Conservation (phyloP, 2,329 filamentous ascomycete genomes). For the Cladophialophora exuberans region DNA sequence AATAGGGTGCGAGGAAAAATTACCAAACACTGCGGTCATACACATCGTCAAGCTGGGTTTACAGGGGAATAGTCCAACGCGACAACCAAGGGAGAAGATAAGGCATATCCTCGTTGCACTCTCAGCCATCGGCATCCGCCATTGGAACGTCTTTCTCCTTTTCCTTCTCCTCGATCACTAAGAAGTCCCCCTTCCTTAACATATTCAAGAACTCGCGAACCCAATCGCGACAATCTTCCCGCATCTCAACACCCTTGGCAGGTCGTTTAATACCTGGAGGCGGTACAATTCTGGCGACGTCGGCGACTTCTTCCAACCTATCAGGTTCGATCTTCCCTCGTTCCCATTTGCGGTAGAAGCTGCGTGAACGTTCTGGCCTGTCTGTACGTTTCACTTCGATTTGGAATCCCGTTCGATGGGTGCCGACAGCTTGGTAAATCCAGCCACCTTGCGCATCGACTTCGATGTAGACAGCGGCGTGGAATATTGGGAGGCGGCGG, state of each 20-base stretch:
- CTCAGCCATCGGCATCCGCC: too few species aligned
- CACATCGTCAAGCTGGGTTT: too few species aligned
- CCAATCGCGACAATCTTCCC: neutral
- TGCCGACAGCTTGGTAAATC: neutral
- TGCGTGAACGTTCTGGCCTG: neutral
- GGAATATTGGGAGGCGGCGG: neutral
- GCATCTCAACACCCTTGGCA: neutral
- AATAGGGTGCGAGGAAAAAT: too few species aligned
- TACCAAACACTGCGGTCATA: too few species aligned
- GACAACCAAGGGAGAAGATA: too few species aligned
- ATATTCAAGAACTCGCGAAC: neutral
- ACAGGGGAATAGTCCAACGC: too few species aligned
- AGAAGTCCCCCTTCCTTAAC: neutral
- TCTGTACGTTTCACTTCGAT: neutral
- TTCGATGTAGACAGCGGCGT: conserved; percentile 1
- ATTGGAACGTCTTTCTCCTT: too few species aligned
- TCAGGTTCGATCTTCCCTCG: neutral
- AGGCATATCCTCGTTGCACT: too few species aligned
- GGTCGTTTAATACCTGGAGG: neutral
- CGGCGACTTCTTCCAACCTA: neutral
- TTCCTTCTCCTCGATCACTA: too few species aligned
- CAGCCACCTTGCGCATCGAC: neutral
- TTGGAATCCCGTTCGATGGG: neutral
- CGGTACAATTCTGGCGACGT: neutral
- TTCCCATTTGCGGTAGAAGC: neutral